Percentiles rank a stretch among this genome's conserved stretches.
Evolutionary conservation across 1,284 basidiomycete species (phyloP).

Genomic region (Pholiota adiposa): DNA sequence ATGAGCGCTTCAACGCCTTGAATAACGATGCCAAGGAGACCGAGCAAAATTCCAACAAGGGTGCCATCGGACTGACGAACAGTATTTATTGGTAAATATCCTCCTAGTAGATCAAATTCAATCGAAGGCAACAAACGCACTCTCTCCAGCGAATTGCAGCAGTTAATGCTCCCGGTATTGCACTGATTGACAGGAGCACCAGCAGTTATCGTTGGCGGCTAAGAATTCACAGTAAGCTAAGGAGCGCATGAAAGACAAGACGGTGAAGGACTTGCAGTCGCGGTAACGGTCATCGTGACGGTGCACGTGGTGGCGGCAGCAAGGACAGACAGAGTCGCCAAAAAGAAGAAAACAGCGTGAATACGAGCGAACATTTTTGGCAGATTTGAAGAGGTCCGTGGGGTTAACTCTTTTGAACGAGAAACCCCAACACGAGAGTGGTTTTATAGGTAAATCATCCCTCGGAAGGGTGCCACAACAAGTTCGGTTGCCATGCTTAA

Average conservation of each 20-base stretch:
- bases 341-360: constrained; percentile 21
- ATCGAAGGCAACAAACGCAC: too few relatives aligned
- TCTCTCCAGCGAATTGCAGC: constrained; percentile 20
- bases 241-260: neutral
- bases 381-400: neutral
- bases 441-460: neutral
- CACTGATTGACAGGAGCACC: constrained; percentile 33
- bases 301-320: constrained; percentile 28
- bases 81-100: neutral
- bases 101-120: too few relatives aligned
- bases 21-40: constrained; percentile 21
- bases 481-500: neutral
- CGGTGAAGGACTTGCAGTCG: neutral
- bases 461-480: neutral
- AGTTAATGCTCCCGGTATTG: constrained; percentile 27
- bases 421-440: neutral
- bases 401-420: neutral
- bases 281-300: constrained; percentile 22
- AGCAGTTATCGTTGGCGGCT: constrained; percentile 24
- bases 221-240: neutral
- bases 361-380: constrained; percentile 28
- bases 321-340: constrained; percentile 27
- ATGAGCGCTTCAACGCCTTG: constrained; percentile 19
- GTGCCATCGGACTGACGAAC: constrained; percentile 26
- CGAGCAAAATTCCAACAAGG: constrained; percentile 14